Evolutionary conservation across 805 yeast genomes (phyloP), one percentile per base, ranked within the genome.

Genomic region (Metschnikowia aberdeeniae): DNA sequence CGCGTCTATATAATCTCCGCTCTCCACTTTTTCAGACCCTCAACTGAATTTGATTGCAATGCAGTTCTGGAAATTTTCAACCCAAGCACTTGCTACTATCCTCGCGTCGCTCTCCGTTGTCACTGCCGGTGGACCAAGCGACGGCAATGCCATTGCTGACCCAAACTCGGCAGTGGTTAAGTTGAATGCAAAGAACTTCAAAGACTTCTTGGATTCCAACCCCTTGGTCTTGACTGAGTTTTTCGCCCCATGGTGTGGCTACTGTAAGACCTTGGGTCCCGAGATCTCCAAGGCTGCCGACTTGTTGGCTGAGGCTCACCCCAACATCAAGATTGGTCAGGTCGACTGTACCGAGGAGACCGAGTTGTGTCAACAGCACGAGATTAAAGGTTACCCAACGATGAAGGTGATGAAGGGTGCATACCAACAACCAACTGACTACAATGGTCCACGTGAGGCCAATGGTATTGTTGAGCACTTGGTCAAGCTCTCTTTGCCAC

Each of bases 191-290:
- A 81, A 75, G 32, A 77, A 76, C 47, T 92, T 87, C 63, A 77
- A 77, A 46, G 64, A 73, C 12, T 88, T 86, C 66, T 67, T 92
- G 52, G 67, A 70, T 40, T 80, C 76, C 45, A 85, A 90, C 71
- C 86, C 89, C 30, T 74, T 90, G 55, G 95, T 88, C 19, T 70
- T 88, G 51, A 85, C 92, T 17, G 95, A 88, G 68, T 88, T 88
- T 68, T 88, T 84, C 64, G 96, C 96, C 13, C 95, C 97, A 63
- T 92, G 98, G 97, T 90, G 97, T 76, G 97, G 97, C 13, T 93
- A 90, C 72, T 90, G 97, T 77, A 89, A 90, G 74, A 78, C 77
- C 40, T 70, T 88, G 53, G 96, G 89, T 10, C 96, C 96, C 30
- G 84, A 88, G 65, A 86, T 76, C 55, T 72, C 81, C 43, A 66